Percentiles rank a stretch among this genome's conserved stretches.
Evolutionary conservation across 2,329 filamentous ascomycete genomes (phyloP).

Genomic region (Xylariaceae sp.): DNA sequence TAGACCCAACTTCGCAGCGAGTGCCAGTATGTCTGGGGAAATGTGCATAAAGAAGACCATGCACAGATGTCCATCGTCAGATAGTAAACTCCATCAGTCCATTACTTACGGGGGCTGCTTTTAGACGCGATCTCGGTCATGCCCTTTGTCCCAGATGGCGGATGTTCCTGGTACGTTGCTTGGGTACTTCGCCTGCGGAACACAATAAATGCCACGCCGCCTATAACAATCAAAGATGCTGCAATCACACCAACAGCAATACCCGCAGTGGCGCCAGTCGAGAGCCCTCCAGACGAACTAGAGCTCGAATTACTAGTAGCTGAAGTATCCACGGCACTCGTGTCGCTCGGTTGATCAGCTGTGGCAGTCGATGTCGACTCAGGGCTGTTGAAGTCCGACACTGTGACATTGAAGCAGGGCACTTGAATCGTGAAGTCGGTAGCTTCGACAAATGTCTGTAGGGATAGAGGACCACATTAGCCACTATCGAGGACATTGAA

Average conservation of each 20-base stretch:
- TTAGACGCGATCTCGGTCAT: conserved; percentile 30
- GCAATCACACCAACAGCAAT: conserved; percentile 46
- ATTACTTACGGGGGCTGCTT: not conserved
- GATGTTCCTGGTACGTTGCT: conserved; percentile 24
- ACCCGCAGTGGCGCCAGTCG: conserved; percentile 45
- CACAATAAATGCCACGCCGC: conserved; percentile 39
- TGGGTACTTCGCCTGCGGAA: conserved; percentile 32
- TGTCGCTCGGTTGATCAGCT: conserved; percentile 5
- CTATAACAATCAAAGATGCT: conserved; percentile 41
- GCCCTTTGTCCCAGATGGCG: conserved; percentile 13
- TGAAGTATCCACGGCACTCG: not conserved
- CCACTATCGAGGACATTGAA: not conserved
- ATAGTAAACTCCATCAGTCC: too few species aligned
- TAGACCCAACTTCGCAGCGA: too few species aligned
- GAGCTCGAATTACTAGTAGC: conserved; percentile 5
- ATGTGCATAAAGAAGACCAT: too few species aligned
- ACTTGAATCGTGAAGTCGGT: conserved; percentile 39
- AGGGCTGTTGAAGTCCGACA: conserved; percentile 39
- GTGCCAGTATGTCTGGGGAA: too few species aligned
- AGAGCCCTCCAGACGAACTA: conserved; percentile 38
- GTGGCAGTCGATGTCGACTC: conserved; percentile 31
- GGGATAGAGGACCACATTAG: not conserved
- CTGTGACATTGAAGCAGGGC: conserved; percentile 50
- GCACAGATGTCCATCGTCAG: too few species aligned
- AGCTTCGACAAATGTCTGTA: conserved; percentile 44